Percentiles rank a stretch among this genome's conserved stretches.
phyloP scores from a whole-genome alignment of 2,329 filamentous ascomycete species.

The Cladophialophora exuberans region DNA sequence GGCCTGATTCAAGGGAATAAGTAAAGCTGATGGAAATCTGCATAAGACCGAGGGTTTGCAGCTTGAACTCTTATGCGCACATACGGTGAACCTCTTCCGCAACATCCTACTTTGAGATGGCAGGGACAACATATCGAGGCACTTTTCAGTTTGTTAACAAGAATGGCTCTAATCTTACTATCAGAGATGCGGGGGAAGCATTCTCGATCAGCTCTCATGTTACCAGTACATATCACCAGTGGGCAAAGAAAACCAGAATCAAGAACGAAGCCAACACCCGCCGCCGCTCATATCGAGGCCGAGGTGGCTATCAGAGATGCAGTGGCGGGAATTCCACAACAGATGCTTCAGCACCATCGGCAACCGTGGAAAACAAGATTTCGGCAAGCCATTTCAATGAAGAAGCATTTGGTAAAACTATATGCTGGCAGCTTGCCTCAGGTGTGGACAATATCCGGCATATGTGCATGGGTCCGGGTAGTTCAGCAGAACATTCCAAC shows the following conservation, averaged over 20 bases:
- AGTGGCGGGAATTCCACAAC: not conserved
- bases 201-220: slow-evolving; percentile 24
- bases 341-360: not conserved
- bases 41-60: too few relatives aligned
- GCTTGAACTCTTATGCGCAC: too few relatives aligned
- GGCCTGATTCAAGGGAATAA: too few relatives aligned
- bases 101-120: not conserved
- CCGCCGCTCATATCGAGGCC: not conserved
- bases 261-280: not conserved
- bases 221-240: slow-evolving; percentile 20
- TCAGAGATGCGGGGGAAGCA: slow-evolving; percentile 12
- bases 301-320: not conserved
- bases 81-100: not conserved
- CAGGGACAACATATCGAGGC: slow-evolving; percentile 4
- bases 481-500: not conserved
- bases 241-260: slow-evolving; percentile 9
- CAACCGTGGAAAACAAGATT: not conserved
- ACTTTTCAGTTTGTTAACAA: slow-evolving; percentile 23
- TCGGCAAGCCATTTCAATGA: not conserved
- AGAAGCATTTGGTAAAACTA: not conserved
- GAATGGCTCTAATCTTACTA: slow-evolving; percentile 18
- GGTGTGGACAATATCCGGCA: not conserved
- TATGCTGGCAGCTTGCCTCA: slow-evolving; percentile 19
- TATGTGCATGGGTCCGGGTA: not conserved
- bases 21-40: slow-evolving; percentile 1